Evolutionary conservation across 257 asterid species (phyloP), one percentile per base, ranked within the genome.

Genomic region (Salvia miltiorrhiza): DNA sequence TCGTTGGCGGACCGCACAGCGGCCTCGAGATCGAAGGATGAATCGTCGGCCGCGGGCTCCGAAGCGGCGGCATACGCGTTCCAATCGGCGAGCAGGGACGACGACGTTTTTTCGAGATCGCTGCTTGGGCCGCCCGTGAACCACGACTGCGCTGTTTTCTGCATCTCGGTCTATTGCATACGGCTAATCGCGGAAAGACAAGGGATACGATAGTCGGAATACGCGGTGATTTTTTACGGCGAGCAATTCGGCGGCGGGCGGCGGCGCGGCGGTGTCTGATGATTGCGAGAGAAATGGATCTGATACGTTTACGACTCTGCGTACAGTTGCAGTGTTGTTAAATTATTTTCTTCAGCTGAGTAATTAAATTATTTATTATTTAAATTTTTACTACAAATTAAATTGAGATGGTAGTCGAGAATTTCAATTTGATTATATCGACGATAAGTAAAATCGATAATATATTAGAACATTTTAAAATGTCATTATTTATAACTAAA

Each of bases 71-170:
- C 93, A 61, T 92, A 92, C 47, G 97, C 88, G 59, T 92, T 92
- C 97, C 96, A 92, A 57, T 92, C 97, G 44, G 90, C 96, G 24
- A 89, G 85, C 30, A 92, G 66, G 11, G 97, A 90, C 75, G 97
- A 78, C 74, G 90, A 47, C 70, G 74, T 41, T 14, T 77, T 81
- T 71, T 78, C 87, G 37, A 74, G 78, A 78, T 87, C 90, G 72
- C 69, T 79, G 75, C 86, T 79, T 8, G 95, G 96, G 19, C 96
- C 96, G 17, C 95, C 97, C 10, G 94, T 33, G 70, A 92, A 92
- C 97, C 97, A 92, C 52, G 86, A 70, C 76, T 86, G 95, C 21
- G 95, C 92, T 48, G 92, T 79, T 79, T 86, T 87, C 35, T 81
- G 91, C 95, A 89, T 90, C 60, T 59, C 54, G 65, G n/a, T 28